These are phyloP conservation scores for Aspergillus versicolor DNA, from an alignment of 2,329 filamentous ascomycete genomes.

Conservation along the genomic window DNA sequence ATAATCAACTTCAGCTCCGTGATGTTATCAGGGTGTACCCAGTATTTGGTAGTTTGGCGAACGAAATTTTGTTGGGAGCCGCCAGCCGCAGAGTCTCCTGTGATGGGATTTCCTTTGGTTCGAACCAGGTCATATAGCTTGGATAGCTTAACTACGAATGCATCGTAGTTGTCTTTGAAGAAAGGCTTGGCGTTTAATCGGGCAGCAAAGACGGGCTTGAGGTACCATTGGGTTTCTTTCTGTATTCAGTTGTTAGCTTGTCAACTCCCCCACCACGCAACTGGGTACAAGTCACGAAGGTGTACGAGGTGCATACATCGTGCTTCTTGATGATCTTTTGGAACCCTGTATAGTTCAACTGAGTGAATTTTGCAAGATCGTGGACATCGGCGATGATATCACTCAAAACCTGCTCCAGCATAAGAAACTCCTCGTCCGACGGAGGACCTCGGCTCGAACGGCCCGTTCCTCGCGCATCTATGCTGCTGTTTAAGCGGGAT, in stretches of 20 bases:
- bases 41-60: conserved; percentile 97
- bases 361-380: conserved; percentile 95
- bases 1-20: conserved; percentile 98
- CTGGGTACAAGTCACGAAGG: not conserved
- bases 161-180: conserved; percentile 98
- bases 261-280: not conserved
- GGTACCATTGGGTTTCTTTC: conserved; percentile 93
- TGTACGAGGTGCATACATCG: conserved; percentile 65
- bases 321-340: conserved; percentile 99
- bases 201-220: conserved; percentile 93
- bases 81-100: conserved; percentile 87
- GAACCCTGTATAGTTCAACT: conserved; percentile 97
- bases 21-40: conserved; percentile 98
- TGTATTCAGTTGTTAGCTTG: conserved; percentile 35
- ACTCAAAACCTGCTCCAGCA: conserved; percentile 90
- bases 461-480: conserved; percentile 36
- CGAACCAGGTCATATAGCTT: conserved; percentile 93
- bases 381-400: conserved; percentile 99
- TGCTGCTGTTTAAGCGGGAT: conserved; percentile 64
- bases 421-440: conserved; percentile 87
- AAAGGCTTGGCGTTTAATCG: conserved; percentile 95
- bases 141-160: conserved; percentile 89
- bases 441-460: conserved; percentile 46
- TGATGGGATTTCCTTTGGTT: conserved; percentile 86
- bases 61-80: conserved; percentile 94